phyloP scores from a whole-genome alignment of 176 grass and related monocot species.

The Pontederia paniculata region DNA sequence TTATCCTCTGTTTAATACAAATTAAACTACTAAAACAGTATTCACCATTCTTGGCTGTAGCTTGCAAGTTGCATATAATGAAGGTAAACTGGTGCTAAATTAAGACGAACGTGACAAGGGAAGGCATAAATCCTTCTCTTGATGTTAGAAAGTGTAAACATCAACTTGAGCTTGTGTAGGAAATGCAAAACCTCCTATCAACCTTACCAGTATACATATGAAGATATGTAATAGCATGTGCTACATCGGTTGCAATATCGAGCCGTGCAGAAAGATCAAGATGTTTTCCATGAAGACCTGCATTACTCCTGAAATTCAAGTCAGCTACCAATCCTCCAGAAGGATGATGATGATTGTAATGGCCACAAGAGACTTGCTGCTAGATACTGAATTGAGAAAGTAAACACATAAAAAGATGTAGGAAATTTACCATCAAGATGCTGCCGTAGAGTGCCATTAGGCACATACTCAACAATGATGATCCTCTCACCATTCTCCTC shows the following conservation, averaged over 20 bases:
- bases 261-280: constrained; percentile 46
- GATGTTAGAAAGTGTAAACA: too few species aligned
- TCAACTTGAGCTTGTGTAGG: too few species aligned
- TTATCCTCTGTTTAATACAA: too few species aligned
- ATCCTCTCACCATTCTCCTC: constrained; percentile 67
- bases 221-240: constrained; percentile 86
- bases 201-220: constrained; percentile 64
- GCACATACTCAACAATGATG: constrained; percentile 70
- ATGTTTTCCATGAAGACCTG: constrained; percentile 38
- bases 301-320: not conserved
- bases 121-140: too few species aligned
- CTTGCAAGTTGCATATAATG: too few species aligned
- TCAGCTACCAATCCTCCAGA: constrained; percentile 2
- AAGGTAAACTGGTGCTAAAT: too few species aligned
- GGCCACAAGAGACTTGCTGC: not conserved
- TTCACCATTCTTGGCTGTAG: too few species aligned
- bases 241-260: constrained; percentile 78
- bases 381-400: not conserved
- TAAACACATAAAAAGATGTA: not conserved
- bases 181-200: too few species aligned
- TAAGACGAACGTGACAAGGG: too few species aligned
- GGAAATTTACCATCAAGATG: constrained; percentile 60
- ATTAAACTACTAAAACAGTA: too few species aligned
- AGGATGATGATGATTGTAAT: not conserved
- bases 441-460: constrained; percentile 74